Percentiles rank a stretch among this genome's conserved stretches.
phyloP scores from a whole-genome alignment of 2,329 filamentous ascomycete species.

The Chalaropsis thielavioides region DNA sequence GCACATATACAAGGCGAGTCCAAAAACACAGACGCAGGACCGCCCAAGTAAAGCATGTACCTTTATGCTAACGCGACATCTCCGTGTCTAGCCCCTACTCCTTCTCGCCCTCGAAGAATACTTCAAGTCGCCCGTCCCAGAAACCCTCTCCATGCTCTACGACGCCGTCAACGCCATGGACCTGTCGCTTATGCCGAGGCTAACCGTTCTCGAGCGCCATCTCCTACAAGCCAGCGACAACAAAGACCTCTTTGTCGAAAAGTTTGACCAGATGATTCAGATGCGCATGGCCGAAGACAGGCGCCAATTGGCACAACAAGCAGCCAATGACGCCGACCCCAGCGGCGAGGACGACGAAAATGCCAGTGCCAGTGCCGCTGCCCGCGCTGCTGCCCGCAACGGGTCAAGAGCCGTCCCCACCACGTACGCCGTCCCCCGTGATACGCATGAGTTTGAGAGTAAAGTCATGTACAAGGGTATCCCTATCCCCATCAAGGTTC shows the following conservation, averaged over 20 bases:
- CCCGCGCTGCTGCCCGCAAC: constrained; percentile 44
- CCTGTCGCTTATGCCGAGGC: constrained; percentile 74
- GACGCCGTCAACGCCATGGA: constrained; percentile 95
- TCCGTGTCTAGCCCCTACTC: constrained; percentile 54
- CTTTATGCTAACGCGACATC: constrained; percentile 13
- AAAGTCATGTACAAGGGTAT: constrained; percentile 93
- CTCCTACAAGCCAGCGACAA: constrained; percentile 82
- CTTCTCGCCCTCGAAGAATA: constrained; percentile 90
- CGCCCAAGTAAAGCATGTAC: no score
- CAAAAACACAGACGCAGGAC: neutral
- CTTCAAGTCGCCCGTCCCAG: constrained; percentile 77
- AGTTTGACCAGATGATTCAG: constrained; percentile 88
- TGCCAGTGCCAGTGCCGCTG: constrained; percentile 31
- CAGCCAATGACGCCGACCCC: constrained; percentile 29
- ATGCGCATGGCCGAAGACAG: constrained; percentile 58
- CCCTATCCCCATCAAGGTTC: constrained; percentile 91
- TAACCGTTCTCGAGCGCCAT: constrained; percentile 70
- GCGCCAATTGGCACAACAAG: constrained; percentile 26
- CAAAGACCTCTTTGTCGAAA: constrained; percentile 93
- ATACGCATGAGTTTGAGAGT: constrained; percentile 96
- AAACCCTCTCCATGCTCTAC: constrained; percentile 79
- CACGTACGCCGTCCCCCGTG: constrained; percentile 65
- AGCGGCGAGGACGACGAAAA: constrained; percentile 32
- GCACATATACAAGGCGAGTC: constrained; percentile 86
- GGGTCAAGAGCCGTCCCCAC: constrained; percentile 30